Evolutionary conservation across 2,329 filamentous ascomycete species (phyloP).

Genomic region (Colletotrichum phormii): DNA sequence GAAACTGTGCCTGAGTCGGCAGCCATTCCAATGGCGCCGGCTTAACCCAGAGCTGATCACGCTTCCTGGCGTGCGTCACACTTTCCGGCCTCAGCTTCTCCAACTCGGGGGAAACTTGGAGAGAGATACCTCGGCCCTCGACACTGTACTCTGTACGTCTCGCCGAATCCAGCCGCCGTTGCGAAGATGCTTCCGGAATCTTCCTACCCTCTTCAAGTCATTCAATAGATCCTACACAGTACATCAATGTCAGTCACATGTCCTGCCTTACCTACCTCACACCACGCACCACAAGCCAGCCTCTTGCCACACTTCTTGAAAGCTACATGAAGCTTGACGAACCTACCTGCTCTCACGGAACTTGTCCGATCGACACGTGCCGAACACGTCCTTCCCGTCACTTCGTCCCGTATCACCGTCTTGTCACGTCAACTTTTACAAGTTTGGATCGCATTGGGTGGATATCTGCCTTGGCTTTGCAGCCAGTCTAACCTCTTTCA

Average conservation of each 20-base stretch:
- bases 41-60: slow-evolving; percentile 16
- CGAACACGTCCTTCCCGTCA: not conserved
- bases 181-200: slow-evolving; percentile 11
- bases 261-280: not conserved
- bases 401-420: not conserved
- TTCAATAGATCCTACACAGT: not conserved
- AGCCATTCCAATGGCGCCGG: slow-evolving; percentile 10
- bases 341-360: slow-evolving; percentile 14
- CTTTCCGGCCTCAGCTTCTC: slow-evolving; percentile 13
- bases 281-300: not conserved
- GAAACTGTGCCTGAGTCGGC: slow-evolving; percentile 27
- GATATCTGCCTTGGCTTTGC: slow-evolving; percentile 33
- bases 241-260: slow-evolving; percentile 28
- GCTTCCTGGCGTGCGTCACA: slow-evolving; percentile 28
- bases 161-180: slow-evolving; percentile 14
- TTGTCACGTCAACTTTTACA: slow-evolving; percentile 5
- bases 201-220: not conserved
- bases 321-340: not conserved
- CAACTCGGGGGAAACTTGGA: not conserved
- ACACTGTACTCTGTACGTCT: not conserved
- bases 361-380: slow-evolving; percentile 26
- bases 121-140: slow-evolving; percentile 25
- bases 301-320: not conserved
- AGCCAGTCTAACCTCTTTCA: slow-evolving; percentile 35
- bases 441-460: slow-evolving; percentile 25